phyloP scores from a whole-genome alignment of 1,284 basidiomycete genomes.

The Ganoderma resinaceum region DNA sequence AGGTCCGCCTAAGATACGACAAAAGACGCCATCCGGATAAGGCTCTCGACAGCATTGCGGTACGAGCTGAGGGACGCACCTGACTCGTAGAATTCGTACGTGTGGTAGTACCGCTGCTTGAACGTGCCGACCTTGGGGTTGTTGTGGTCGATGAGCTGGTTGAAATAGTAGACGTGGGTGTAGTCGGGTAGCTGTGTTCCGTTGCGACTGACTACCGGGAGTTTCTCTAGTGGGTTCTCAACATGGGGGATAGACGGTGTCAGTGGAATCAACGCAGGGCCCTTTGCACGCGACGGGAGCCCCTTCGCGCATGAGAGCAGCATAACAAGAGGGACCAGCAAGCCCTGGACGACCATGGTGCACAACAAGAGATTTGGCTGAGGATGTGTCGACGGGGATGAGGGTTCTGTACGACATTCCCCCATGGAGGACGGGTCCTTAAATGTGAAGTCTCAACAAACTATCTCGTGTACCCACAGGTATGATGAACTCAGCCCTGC shows the following conservation, averaged over 20 bases:
- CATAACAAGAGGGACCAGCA: background rate
- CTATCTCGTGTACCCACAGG: background rate
- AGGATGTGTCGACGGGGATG: background rate
- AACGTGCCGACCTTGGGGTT: constrained; percentile 73
- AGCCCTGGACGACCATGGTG: background rate
- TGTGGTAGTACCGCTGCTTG: constrained; percentile 75
- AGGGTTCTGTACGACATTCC: background rate
- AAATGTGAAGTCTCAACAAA: background rate
- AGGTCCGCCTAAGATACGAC: constrained; percentile 58
- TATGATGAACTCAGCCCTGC: background rate
- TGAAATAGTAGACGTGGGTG: constrained; percentile 60
- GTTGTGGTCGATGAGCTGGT: constrained; percentile 77
- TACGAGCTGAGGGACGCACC: constrained; percentile 43
- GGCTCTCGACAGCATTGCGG: background rate
- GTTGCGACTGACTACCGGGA: constrained; percentile 33
- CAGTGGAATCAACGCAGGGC: constrained; percentile 9
- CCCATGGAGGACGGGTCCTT: background rate
- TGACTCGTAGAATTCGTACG: constrained; percentile 65
- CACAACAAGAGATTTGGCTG: background rate
- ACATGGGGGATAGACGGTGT: constrained; percentile 19
- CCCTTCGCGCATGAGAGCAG: background rate
- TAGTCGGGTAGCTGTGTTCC: constrained; percentile 39
- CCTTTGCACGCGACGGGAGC: constrained; percentile 7
- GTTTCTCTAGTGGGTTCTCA: constrained; percentile 7
- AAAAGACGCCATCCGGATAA: constrained; percentile 1